phyloP scores from a whole-genome alignment of 2,329 filamentous ascomycete genomes.

The Alternaria sp. region DNA sequence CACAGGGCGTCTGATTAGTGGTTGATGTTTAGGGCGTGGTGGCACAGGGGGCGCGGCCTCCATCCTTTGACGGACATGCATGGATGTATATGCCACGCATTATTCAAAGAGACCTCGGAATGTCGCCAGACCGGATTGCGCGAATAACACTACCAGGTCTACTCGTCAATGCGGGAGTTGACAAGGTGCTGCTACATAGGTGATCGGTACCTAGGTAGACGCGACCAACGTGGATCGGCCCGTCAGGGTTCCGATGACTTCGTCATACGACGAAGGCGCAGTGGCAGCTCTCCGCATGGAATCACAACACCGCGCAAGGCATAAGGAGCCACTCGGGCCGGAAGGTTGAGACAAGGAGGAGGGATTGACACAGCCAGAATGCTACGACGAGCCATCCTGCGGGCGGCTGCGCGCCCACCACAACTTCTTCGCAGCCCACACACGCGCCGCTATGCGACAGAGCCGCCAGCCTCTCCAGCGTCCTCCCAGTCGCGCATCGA shows the following conservation, averaged over 20 bases:
- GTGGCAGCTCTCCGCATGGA: slow-evolving; percentile 1
- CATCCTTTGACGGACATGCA: neutral
- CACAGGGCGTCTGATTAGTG: slow-evolving; percentile 2
- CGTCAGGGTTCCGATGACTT: slow-evolving; percentile 11
- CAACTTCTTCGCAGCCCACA: slow-evolving; percentile 8
- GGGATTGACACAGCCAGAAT: slow-evolving; percentile 7
- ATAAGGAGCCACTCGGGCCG: neutral
- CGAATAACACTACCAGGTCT: neutral
- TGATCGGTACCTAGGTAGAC: neutral
- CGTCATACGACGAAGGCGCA: slow-evolving; percentile 2
- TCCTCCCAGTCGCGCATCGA: slow-evolving; percentile 40
- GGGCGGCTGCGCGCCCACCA: neutral
- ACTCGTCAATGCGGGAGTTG: neutral
- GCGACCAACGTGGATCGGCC: slow-evolving; percentile 9
- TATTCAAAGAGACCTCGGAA: neutral
- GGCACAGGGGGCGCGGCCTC: slow-evolving; percentile 4
- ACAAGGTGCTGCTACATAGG: neutral
- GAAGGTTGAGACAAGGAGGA: slow-evolving; percentile 11
- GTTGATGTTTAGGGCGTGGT: slow-evolving; percentile 20
- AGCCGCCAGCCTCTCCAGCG: slow-evolving; percentile 18
- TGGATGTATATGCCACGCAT: neutral
- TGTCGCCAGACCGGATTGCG: neutral
- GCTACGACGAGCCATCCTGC: slow-evolving; percentile 15
- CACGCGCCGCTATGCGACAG: slow-evolving; percentile 26
- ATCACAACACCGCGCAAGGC: neutral